A percentile compares a stretch with the other conserved stretches of the same genome.
Evolutionary conservation across 768 basidiomycete species (phyloP).

Genomic region (Lanmaoa pseudosensibilis): DNA sequence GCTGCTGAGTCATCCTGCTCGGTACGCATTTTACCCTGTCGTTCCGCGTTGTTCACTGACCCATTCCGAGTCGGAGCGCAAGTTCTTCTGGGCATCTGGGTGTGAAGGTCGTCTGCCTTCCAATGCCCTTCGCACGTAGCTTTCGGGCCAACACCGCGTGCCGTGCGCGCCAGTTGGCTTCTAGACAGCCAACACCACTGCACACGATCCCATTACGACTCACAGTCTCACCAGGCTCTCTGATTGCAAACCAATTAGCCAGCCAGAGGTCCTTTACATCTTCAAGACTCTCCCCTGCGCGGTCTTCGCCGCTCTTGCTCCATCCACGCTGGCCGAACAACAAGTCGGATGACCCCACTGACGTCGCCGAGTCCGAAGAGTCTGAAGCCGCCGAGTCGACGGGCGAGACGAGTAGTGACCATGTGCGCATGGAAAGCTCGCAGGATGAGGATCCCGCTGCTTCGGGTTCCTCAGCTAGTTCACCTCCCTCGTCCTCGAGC

Average conservation of each 20-base stretch:
- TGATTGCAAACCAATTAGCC: constrained; percentile 7
- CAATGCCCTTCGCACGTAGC: constrained; percentile 26
- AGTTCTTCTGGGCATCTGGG: constrained; percentile 4
- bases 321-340: constrained; percentile 43
- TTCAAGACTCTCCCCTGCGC: constrained; percentile 24
- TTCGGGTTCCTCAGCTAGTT: constrained; percentile 30
- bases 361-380: constrained; percentile 26
- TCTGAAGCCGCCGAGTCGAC: constrained; percentile 27
- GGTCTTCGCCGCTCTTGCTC: constrained; percentile 32
- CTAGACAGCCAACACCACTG: constrained; percentile 3
- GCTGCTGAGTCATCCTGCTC: constrained; percentile 18
- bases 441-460: constrained; percentile 32
- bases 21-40: constrained; percentile 1
- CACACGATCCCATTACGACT: constrained; percentile 16
- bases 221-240: not conserved
- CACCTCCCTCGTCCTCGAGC: constrained; percentile 41
- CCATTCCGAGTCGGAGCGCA: not conserved
- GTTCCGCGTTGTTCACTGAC: not conserved
- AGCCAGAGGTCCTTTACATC: constrained; percentile 29
- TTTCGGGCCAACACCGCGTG: constrained; percentile 16
- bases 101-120: constrained; percentile 19
- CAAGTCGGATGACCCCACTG: constrained; percentile 30
- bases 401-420: constrained; percentile 14
- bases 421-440: constrained; percentile 24
- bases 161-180: constrained; percentile 14